These are phyloP conservation scores for Globisporangium viniferum DNA, from an alignment of 352 stramenopile species.

Conservation along the genomic window DNA sequence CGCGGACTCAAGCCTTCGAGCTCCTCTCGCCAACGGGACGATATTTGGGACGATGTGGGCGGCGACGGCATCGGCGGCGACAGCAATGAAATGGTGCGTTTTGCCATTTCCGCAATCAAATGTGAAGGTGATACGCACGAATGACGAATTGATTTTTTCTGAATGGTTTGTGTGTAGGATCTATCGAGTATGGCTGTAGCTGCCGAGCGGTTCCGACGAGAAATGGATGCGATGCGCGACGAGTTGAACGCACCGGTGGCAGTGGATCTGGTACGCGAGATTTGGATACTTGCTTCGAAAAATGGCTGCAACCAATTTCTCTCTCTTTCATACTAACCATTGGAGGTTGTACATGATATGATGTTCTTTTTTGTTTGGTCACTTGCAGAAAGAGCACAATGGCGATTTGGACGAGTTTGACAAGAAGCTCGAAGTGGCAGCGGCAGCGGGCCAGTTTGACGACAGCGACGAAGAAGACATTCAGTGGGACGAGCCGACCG, in stretches of 20 bases:
- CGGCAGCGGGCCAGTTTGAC: conserved; percentile 74
- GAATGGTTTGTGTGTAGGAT: conserved; percentile 40
- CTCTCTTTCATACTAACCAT: background rate
- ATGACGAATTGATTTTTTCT: background rate
- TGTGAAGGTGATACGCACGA: background rate
- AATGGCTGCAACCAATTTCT: background rate
- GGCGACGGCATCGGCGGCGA: conserved; percentile 30
- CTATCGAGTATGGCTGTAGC: conserved; percentile 76
- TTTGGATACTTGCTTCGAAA: background rate
- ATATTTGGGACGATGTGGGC: conserved; percentile 81
- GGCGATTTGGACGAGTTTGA: conserved; percentile 75
- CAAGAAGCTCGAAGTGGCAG: conserved; percentile 74
- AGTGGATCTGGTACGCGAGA: conserved; percentile 27
- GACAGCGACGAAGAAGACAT: conserved; percentile 75
- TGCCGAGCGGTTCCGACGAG: conserved; percentile 76
- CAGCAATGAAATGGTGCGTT: conserved; percentile 60
- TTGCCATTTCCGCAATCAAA: conserved; percentile 8
- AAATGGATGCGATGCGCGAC: conserved; percentile 85
- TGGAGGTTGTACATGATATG: background rate
- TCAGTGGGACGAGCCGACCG: conserved; percentile 51
- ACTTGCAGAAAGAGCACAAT: conserved; percentile 36
- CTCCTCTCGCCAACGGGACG: conserved; percentile 31
- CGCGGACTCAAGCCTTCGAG: conserved; percentile 38
- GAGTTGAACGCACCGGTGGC: conserved; percentile 32
- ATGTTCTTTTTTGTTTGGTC: conserved; percentile 7